Conservation (phyloP, 345 rosid genomes). For the Linum usitatissimum region DNA sequence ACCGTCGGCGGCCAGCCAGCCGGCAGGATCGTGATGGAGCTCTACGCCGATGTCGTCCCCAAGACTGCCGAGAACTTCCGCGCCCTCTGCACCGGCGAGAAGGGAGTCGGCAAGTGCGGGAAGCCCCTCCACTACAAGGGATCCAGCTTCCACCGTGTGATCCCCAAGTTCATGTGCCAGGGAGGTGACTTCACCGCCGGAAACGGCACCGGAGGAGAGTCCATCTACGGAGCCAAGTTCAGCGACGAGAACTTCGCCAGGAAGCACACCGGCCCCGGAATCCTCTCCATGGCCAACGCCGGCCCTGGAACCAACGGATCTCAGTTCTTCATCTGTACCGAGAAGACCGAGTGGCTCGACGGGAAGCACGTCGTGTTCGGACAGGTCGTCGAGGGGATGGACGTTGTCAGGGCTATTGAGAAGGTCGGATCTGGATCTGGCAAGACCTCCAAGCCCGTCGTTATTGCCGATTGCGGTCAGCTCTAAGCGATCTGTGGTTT, state of each 20-base stretch:
- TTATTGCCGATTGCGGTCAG: conserved; percentile 6
- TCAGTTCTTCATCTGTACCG: conserved; percentile 10
- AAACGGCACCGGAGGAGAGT: conserved; percentile 12
- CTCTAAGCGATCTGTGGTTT: not conserved
- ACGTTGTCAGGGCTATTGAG: conserved; percentile 5
- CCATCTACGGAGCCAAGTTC: conserved; percentile 9
- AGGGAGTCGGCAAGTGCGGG: conserved; percentile 15
- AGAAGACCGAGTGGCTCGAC: conserved; percentile 7
- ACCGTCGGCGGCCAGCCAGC: conserved; percentile 33
- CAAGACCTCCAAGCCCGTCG: conserved; percentile 5
- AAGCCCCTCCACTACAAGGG: conserved; percentile 12
- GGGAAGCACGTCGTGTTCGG: conserved; percentile 10
- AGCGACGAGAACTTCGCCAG: conserved; percentile 7
- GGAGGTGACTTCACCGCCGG: conserved; percentile 13
- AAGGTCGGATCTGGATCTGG: conserved; percentile 10
- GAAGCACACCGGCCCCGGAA: conserved; percentile 10
- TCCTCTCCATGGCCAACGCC: conserved; percentile 9
- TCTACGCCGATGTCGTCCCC: conserved; percentile 44
- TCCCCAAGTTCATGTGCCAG: conserved; percentile 10
- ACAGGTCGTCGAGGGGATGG: conserved; percentile 8
- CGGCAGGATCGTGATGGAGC: conserved; percentile 61
- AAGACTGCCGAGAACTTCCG: conserved; percentile 37
- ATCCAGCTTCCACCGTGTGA: conserved; percentile 10
- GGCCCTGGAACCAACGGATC: conserved; percentile 10
- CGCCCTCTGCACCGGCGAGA: conserved; percentile 31